Evolutionary conservation across 1,139 yeast species (phyloP).

Genomic region (Sugiyamaella paludigena): DNA sequence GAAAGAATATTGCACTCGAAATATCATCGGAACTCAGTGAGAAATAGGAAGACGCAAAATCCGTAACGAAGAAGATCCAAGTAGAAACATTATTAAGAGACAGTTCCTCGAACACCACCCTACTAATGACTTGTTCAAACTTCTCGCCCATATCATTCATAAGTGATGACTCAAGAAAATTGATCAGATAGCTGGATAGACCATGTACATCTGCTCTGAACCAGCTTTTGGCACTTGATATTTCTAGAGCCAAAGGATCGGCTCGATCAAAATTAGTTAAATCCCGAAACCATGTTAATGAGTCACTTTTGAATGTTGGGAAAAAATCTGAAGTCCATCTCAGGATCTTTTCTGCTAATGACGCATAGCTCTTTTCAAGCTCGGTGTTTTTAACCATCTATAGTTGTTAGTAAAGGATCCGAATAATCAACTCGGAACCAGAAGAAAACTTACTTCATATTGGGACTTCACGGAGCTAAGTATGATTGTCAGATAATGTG

Average conservation of each 20-base stretch:
- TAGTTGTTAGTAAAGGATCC: slow-evolving; percentile 1
- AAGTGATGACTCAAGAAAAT: slow-evolving; percentile 11
- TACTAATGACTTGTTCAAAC: slow-evolving; percentile 7
- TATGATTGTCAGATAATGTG: not conserved
- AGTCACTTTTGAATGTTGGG: slow-evolving; percentile 9
- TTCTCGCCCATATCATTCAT: slow-evolving; percentile 7
- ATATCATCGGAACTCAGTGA: not conserved
- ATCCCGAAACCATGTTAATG: slow-evolving; percentile 15
- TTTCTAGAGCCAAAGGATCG: slow-evolving; percentile 15
- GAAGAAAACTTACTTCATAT: slow-evolving; percentile 5
- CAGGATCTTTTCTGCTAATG: slow-evolving; percentile 7
- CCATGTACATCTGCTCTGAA: slow-evolving; percentile 6
- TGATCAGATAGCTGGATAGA: slow-evolving; percentile 8
- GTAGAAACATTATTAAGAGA: not conserved
- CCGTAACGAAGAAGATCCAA: slow-evolving; percentile 3
- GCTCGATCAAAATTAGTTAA: slow-evolving; percentile 11
- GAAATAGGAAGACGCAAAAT: slow-evolving; percentile 1
- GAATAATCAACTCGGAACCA: not conserved
- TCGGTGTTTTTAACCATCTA: slow-evolving; percentile 5
- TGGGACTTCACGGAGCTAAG: slow-evolving; percentile 5
- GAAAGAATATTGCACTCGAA: slow-evolving; percentile 4
- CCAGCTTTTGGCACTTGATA: slow-evolving; percentile 11
- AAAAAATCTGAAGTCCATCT: slow-evolving; percentile 9
- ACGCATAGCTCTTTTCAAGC: not conserved
- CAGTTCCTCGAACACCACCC: slow-evolving; percentile 6